Evolutionary conservation across 116 monocot genomes (phyloP).

Genomic region (Dioscorea cayenensis): DNA sequence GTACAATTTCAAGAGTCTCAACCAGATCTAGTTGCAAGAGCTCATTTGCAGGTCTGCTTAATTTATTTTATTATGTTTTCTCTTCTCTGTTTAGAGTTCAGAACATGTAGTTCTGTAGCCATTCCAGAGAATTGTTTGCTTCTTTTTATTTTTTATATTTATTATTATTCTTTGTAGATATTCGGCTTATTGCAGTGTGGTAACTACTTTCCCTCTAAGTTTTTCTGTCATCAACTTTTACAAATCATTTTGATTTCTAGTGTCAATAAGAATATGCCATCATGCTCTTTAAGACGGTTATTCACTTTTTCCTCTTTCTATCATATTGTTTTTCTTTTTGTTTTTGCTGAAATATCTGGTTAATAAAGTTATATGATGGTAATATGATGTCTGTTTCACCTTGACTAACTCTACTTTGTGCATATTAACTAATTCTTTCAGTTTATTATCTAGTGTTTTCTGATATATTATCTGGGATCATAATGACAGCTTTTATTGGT

Average conservation of each 20-base stretch:
- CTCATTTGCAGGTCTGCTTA: slow-evolving; percentile 76
- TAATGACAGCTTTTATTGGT: slow-evolving; percentile 69
- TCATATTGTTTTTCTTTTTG: neutral
- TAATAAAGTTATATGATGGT: neutral
- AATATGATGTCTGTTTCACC: neutral
- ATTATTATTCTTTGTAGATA: too few species aligned
- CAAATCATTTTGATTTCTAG: neutral
- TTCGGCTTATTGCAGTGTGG: too few species aligned
- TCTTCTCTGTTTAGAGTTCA: neutral
- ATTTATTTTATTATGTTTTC: neutral
- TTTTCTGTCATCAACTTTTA: too few species aligned
- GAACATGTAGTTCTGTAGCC: too few species aligned
- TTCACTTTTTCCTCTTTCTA: neutral
- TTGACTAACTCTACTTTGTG: neutral
- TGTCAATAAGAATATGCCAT: neutral
- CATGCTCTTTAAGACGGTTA: neutral
- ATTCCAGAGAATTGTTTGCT: too few species aligned
- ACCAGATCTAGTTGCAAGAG: slow-evolving; percentile 92
- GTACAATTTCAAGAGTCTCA: slow-evolving; percentile 78
- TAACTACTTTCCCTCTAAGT: too few species aligned
- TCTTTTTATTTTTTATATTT: too few species aligned
- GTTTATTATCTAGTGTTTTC: neutral
- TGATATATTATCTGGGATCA: slow-evolving; percentile 1
- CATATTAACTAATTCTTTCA: neutral
- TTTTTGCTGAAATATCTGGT: neutral